phyloP scores from a whole-genome alignment of 352 stramenopile genomes.

The Globisporangium carolinianum region DNA sequence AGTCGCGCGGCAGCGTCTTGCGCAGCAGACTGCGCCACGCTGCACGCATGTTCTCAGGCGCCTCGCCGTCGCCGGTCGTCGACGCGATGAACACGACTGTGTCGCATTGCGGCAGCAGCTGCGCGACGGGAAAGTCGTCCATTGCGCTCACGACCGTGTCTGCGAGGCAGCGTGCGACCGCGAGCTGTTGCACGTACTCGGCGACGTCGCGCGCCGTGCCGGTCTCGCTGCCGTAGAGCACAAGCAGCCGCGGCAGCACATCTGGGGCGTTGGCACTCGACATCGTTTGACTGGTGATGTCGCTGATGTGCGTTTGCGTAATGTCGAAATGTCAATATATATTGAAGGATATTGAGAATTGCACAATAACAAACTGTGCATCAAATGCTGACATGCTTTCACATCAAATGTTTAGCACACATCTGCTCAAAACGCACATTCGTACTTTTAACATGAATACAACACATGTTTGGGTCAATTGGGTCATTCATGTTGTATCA shows the following conservation, averaged over 20 bases:
- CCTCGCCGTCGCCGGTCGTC: constrained; percentile 90
- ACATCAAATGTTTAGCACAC: too few species aligned
- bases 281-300: neutral
- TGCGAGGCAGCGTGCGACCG: constrained; percentile 45
- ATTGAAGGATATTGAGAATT: too few species aligned
- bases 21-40: constrained; percentile 83
- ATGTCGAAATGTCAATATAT: too few species aligned
- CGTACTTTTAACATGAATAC: too few species aligned
- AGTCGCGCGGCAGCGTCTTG: constrained; percentile 66
- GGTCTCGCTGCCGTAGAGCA: constrained; percentile 90
- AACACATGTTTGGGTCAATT: too few species aligned
- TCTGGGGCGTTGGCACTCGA: neutral
- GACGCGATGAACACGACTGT: constrained; percentile 87
- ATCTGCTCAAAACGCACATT: too few species aligned
- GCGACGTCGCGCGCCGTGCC: constrained; percentile 85
- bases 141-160: constrained; percentile 51
- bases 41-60: constrained; percentile 86
- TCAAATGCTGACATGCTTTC: too few species aligned
- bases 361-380: too few species aligned
- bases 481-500: too few species aligned
- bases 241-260: constrained; percentile 38
- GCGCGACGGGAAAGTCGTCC: constrained; percentile 56
- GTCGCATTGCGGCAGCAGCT: constrained; percentile 39
- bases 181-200: constrained; percentile 64
- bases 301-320: neutral